Base-by-base conservation (phyloP, 352 stramenopile genomes). In the Globisporangium irregulare region DNA sequence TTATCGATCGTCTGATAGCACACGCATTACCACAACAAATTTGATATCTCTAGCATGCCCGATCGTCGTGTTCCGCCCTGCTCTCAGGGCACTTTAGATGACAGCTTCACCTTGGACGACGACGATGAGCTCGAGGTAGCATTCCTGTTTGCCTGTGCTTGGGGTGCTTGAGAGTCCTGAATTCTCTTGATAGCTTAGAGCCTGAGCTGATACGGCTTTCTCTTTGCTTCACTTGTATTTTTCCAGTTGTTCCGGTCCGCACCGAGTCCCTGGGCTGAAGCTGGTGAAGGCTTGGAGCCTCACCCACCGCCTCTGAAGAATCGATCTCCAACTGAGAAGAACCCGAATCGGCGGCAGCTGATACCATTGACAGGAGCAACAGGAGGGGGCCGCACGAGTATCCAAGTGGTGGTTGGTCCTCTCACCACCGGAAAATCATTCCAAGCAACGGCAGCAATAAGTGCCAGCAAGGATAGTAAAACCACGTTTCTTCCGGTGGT, bases 241-340 rank as follows among this genome's bases (percentile, higher is more conserved):
- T 36, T 29, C 20, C 36, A 70, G 65, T 51, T 70, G 57, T 59
- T 62, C 18, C 65, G 48, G 15, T 66, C 65, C 3, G 48, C 48
- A 29, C 65, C 38, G 12, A 62, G 65, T 48, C 65, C 65, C 7
- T 70, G 65, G 65, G 55, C 55, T 56, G 59, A 66, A 6, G 34
- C n/a, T 3, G 59, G 58, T 1, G 59, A 65, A 7, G 32, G 27
- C 7, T 27, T 61, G 38, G 58, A 70, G 57, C 58, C 58, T 29
- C 48, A 48, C 41, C 58, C 41, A 3, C 57, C 65, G 12, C 29
- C 57, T 41, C 50, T 22, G 10, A 57, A 34, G 20, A 22, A 36
- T 12, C 46, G n/a, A 25, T 32, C 25, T 25, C 41, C 56, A 22
- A 25, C 20, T 27, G 43, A 36, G 18, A 46, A 32, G 34, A 64